phyloP scores from a whole-genome alignment of 345 rosid species.

The Geranium rotundifolium region DNA sequence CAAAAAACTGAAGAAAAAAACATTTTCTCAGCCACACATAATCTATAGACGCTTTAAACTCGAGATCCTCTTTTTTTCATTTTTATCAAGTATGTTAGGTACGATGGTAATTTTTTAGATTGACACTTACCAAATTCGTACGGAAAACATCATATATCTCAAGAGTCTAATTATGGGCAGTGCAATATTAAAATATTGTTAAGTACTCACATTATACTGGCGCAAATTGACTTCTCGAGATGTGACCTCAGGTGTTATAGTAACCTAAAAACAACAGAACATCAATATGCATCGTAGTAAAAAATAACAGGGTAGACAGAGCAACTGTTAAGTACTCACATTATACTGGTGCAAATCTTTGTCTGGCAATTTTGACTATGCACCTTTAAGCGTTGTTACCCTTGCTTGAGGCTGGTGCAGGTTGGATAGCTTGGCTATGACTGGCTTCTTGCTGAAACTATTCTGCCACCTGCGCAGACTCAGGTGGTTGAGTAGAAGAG shows the following conservation, averaged over 20 bases:
- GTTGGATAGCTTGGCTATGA: conserved; percentile 49
- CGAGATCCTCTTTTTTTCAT: no score
- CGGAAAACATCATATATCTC: no score
- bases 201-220: no score
- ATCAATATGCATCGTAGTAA: not conserved
- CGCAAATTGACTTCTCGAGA: conserved; percentile 73
- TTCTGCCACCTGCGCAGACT: conserved; percentile 24
- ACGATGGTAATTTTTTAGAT: no score
- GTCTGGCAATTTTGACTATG: conserved; percentile 72
- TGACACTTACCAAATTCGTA: no score
- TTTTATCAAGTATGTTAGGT: no score
- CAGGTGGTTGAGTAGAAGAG: conserved; percentile 39
- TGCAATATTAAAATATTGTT: no score
- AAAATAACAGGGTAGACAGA: not conserved
- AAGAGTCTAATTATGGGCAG: no score
- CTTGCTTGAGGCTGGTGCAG: conserved; percentile 56
- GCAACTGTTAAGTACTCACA: conserved; percentile 23
- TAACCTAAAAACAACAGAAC: conserved; percentile 32
- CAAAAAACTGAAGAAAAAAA: no score
- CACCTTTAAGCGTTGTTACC: conserved; percentile 46
- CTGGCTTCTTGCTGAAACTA: conserved; percentile 44
- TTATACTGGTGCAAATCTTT: conserved; percentile 95
- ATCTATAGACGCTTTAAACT: no score
- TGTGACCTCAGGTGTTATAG: conserved; percentile 67
- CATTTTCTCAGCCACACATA: no score